A percentile compares a stretch with the other conserved stretches of the same genome.
These are phyloP conservation scores for Cystofilobasidium macerans DNA, from an alignment of 768 basidiomycete genomes.

Conservation along the genomic window DNA sequence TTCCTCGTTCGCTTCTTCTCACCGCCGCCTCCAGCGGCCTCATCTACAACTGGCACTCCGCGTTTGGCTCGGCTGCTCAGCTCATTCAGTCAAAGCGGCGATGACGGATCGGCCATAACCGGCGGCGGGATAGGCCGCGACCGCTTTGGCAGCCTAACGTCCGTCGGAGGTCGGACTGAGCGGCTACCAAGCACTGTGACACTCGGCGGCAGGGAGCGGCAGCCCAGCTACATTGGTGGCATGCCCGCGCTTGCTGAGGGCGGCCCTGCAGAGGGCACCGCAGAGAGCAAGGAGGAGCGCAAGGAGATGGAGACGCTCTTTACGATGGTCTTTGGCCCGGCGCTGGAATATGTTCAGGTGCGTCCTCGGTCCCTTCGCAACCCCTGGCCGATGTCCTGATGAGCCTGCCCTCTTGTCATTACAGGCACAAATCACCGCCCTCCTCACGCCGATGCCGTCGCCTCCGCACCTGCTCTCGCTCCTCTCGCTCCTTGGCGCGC, in stretches of 20 bases:
- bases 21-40: neutral
- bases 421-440: conserved; percentile 59
- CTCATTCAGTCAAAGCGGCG: too few relatives aligned
- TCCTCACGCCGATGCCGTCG: conserved; percentile 58
- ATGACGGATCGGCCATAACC: neutral
- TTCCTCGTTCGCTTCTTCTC: conserved; percentile 80
- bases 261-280: neutral
- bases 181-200: neutral
- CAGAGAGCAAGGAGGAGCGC: conserved; percentile 33
- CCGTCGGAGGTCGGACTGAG: neutral
- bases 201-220: neutral
- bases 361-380: conserved; percentile 26
- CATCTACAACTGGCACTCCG: neutral
- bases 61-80: neutral
- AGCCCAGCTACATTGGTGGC: neutral
- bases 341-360: conserved; percentile 72
- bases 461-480: conserved; percentile 55
- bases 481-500: conserved; percentile 60
- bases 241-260: neutral
- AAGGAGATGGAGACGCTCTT: conserved; percentile 52
- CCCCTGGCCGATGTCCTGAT: too few relatives aligned
- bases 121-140: neutral
- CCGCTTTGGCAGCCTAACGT: neutral
- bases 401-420: too few relatives aligned
- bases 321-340: conserved; percentile 89